These are phyloP conservation scores for Boletus pseudopeckii DNA, from an alignment of 768 basidiomycete genomes.

Conservation along the genomic window DNA sequence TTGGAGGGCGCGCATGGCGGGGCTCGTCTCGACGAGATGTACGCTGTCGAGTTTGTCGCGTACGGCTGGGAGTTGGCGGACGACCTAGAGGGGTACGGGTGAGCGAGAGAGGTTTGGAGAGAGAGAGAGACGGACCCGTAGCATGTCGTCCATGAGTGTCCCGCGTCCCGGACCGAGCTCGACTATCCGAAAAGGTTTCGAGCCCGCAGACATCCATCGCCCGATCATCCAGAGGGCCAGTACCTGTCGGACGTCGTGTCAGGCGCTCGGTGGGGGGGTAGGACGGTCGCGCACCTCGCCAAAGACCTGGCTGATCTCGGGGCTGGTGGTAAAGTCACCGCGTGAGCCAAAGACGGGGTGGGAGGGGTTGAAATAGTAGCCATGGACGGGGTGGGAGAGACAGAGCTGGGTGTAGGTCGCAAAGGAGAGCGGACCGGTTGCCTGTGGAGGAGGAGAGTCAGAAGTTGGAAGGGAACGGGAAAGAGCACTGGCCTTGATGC, in stretches of 20 bases:
- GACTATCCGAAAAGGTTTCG: constrained; percentile 60
- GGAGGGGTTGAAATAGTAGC: constrained; percentile 82
- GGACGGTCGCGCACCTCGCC: constrained; percentile 72
- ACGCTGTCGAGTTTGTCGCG: constrained; percentile 43
- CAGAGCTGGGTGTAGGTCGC: constrained; percentile 91
- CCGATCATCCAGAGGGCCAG: constrained; percentile 83
- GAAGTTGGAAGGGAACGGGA: background rate
- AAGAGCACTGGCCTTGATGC: constrained; percentile 50
- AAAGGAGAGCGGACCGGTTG: constrained; percentile 85
- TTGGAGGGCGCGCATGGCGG: constrained; percentile 63
- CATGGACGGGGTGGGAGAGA: constrained; percentile 82
- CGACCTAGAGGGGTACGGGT: constrained; percentile 38
- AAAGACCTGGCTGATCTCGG: constrained; percentile 94
- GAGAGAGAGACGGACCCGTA: constrained; percentile 54
- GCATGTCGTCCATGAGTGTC: constrained; percentile 84
- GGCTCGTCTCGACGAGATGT: constrained; percentile 80
- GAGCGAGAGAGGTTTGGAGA: background rate
- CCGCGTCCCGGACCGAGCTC: constrained; percentile 95
- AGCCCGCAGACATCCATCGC: constrained; percentile 62
- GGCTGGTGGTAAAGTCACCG: constrained; percentile 96
- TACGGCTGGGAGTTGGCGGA: constrained; percentile 44
- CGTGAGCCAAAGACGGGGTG: constrained; percentile 77
- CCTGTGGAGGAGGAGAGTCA: constrained; percentile 39
- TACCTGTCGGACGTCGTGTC: constrained; percentile 49
- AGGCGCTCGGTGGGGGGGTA: background rate